These are phyloP conservation scores for Cyberlindnera galapagoensis DNA, from an alignment of 805 yeast genomes.

Conservation along the genomic window DNA sequence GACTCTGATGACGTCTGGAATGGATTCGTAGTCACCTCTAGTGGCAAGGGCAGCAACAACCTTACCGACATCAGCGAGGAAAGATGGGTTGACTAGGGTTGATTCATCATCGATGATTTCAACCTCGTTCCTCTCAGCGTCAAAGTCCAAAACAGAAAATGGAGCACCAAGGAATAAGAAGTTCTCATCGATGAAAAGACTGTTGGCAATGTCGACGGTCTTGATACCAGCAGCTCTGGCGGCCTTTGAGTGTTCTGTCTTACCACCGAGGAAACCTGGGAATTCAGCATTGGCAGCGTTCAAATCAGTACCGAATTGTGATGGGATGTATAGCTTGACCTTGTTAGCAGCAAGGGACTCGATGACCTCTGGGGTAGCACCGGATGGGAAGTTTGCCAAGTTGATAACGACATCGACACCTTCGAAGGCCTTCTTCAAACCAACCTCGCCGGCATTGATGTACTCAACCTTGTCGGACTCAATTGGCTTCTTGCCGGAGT, in stretches of 20 bases:
- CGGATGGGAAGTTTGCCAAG: constrained; percentile 27
- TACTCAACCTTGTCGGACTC: constrained; percentile 18
- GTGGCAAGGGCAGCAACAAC: constrained; percentile 36
- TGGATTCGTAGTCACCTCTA: constrained; percentile 24
- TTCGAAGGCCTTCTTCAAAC: constrained; percentile 31
- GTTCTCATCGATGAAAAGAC: constrained; percentile 31
- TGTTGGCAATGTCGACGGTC: constrained; percentile 37
- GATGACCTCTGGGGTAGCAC: constrained; percentile 28
- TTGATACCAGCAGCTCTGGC: constrained; percentile 41
- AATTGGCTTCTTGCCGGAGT: constrained; percentile 14
- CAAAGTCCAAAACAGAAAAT: constrained; percentile 31
- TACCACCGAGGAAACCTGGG: constrained; percentile 31
- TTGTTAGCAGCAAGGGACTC: constrained; percentile 36
- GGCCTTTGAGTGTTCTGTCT: constrained; percentile 30
- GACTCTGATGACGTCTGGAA: constrained; percentile 40
- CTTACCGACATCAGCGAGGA: constrained; percentile 37
- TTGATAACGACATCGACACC: constrained; percentile 49
- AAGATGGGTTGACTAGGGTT: constrained; percentile 30
- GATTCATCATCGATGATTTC: constrained; percentile 36
- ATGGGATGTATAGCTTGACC: constrained; percentile 50
- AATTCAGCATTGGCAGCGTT: constrained; percentile 22
- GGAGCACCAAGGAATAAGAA: constrained; percentile 19
- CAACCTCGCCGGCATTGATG: constrained; percentile 9
- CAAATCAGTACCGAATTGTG: constrained; percentile 52
- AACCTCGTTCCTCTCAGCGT: constrained; percentile 29